Evolutionary conservation across 345 rosid species (phyloP).

Genomic region (rapeseed (Brassica napus)): DNA sequence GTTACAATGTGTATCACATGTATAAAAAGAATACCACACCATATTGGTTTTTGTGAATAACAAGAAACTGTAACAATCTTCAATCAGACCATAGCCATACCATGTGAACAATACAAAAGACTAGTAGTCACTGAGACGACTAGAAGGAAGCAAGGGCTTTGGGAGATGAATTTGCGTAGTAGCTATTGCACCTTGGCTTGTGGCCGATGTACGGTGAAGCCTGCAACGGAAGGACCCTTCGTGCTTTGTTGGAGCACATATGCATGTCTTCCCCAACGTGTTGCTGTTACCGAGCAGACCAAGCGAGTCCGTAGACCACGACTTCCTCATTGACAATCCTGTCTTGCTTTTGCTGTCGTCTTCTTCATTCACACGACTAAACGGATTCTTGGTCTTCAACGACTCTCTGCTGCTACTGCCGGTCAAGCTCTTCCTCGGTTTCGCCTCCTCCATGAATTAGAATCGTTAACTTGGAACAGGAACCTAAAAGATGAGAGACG

Average conservation of each 20-base stretch:
- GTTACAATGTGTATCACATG: background rate
- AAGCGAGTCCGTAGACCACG: conserved; percentile 41
- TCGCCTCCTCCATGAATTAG: conserved; percentile 31
- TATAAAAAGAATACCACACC: background rate
- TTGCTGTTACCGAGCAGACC: conserved; percentile 29
- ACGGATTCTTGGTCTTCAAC: conserved; percentile 28
- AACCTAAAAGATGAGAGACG: background rate
- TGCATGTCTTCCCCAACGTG: conserved; percentile 26
- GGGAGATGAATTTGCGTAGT: conserved; percentile 31
- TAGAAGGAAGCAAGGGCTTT: conserved; percentile 30
- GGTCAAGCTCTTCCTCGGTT: conserved; percentile 23
- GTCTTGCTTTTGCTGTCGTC: conserved; percentile 5
- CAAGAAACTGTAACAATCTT: background rate
- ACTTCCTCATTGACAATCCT: conserved; percentile 36
- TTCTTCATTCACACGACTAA: conserved; percentile 23
- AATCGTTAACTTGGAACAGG: background rate
- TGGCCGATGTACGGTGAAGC: conserved; percentile 37
- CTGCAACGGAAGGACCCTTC: conserved; percentile 41
- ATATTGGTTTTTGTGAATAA: background rate
- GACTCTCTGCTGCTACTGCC: conserved; percentile 29
- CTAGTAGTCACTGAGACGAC: conserved; percentile 12
- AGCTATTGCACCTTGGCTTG: conserved; percentile 19
- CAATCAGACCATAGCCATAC: background rate
- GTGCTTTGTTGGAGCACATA: conserved; percentile 38
- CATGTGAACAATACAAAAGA: conserved; percentile 1